Evolutionary conservation across 768 basidiomycete species (phyloP).

Genomic region (Cubamyces lactineus): DNA sequence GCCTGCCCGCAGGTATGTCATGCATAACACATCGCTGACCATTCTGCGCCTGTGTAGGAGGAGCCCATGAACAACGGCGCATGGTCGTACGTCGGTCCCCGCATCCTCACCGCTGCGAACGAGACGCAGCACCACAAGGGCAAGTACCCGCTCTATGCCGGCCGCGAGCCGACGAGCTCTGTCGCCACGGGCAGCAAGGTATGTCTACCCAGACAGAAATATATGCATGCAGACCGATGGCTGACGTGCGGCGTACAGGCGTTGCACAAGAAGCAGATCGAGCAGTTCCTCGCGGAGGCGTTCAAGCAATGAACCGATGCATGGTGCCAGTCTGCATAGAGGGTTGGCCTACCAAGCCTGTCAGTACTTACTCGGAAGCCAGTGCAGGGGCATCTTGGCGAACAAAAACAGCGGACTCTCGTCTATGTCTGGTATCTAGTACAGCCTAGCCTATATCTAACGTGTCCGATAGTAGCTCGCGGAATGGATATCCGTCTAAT

Average conservation of each 20-base stretch:
- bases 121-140: slow-evolving; percentile 88
- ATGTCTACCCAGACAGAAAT: slow-evolving; percentile 24
- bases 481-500: neutral
- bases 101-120: slow-evolving; percentile 88
- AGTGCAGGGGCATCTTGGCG: neutral
- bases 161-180: slow-evolving; percentile 91
- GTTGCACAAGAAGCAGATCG: slow-evolving; percentile 91
- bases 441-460: neutral
- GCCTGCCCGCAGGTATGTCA: neutral
- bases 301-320: slow-evolving; percentile 41
- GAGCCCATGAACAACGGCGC: slow-evolving; percentile 97
- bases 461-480: neutral
- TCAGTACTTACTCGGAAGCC: too few relatives aligned
- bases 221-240: slow-evolving; percentile 17
- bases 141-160: slow-evolving; percentile 91
- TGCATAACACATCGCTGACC: neutral
- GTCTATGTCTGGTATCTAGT: neutral
- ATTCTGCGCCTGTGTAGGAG: slow-evolving; percentile 51
- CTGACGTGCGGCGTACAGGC: slow-evolving; percentile 44
- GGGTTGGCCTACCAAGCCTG: too few relatives aligned
- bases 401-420: neutral
- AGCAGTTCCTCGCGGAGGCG: slow-evolving; percentile 65
- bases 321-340: too few relatives aligned
- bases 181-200: slow-evolving; percentile 93
- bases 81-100: slow-evolving; percentile 94